Evolutionary conservation across 768 basidiomycete species (phyloP).

Genomic region (Peribolospora baueri): DNA sequence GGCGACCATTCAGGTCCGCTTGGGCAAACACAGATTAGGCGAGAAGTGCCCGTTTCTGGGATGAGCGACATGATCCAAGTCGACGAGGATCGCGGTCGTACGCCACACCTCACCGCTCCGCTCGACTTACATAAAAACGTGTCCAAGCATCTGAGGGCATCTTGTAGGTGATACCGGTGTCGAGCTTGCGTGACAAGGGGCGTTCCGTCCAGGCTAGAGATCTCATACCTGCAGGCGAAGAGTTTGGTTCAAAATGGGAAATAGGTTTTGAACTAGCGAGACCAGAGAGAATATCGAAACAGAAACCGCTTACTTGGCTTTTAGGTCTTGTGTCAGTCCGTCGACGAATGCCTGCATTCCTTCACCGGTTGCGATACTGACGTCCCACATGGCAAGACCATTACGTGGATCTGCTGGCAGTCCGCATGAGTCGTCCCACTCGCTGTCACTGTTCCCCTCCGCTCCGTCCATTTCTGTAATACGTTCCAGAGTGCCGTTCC

Average conservation of each 20-base stretch:
- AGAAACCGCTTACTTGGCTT: background rate
- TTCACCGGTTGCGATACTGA: too few species aligned
- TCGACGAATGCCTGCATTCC: background rate
- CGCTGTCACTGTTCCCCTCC: background rate
- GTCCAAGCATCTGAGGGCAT: constrained; percentile 35
- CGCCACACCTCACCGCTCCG: too few species aligned
- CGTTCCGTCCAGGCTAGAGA: constrained; percentile 17
- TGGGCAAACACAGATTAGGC: background rate
- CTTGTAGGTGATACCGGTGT: constrained; percentile 51
- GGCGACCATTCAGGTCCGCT: too few species aligned
- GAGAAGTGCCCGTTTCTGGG: too few species aligned
- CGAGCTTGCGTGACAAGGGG: constrained; percentile 57
- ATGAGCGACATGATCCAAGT: too few species aligned
- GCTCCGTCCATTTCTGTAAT: constrained; percentile 1
- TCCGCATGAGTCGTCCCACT: too few species aligned
- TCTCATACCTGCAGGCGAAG: constrained; percentile 6
- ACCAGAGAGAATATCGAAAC: too few species aligned
- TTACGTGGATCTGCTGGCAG: too few species aligned
- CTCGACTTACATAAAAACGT: constrained; percentile 29
- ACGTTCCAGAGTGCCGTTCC: background rate
- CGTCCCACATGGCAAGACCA: too few species aligned
- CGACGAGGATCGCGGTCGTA: too few species aligned
- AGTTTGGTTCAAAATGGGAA: background rate
- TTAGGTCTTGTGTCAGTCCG: constrained; percentile 1
- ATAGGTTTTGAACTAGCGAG: too few species aligned